Conservation (phyloP, 345 rosid genomes). For the Citrus australasica region DNA sequence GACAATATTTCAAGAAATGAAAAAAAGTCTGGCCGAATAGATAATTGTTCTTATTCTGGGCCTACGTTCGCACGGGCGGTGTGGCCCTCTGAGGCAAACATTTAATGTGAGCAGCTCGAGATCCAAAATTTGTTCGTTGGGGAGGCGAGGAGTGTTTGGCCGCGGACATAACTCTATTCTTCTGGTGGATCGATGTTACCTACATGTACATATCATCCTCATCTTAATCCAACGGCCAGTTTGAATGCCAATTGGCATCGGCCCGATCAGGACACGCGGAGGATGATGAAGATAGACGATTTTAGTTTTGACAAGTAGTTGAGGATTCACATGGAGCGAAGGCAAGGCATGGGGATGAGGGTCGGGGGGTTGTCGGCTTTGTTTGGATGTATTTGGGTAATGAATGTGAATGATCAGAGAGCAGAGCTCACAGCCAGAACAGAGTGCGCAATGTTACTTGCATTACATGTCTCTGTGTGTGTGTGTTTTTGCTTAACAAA, state of each 20-base stretch:
- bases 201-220: background rate
- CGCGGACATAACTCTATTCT: background rate
- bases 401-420: background rate
- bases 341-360: conserved; percentile 6
- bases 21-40: too few relatives aligned
- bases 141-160: conserved; percentile 13
- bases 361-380: background rate
- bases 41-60: background rate
- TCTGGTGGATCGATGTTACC: too few relatives aligned
- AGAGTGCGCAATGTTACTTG: too few relatives aligned
- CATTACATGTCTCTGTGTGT: too few relatives aligned
- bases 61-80: conserved; percentile 1
- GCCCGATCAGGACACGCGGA: background rate
- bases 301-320: background rate
- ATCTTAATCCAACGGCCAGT: background rate
- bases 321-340: conserved; percentile 15
- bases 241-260: background rate
- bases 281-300: background rate
- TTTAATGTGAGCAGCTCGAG: conserved; percentile 30
- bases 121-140: conserved; percentile 21
- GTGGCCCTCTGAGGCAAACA: background rate
- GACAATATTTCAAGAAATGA: too few relatives aligned
- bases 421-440: background rate
- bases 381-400: background rate
- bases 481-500: too few relatives aligned